phyloP scores from a whole-genome alignment of 2,329 filamentous ascomycete genomes.

The Dissoconium aciculare region DNA sequence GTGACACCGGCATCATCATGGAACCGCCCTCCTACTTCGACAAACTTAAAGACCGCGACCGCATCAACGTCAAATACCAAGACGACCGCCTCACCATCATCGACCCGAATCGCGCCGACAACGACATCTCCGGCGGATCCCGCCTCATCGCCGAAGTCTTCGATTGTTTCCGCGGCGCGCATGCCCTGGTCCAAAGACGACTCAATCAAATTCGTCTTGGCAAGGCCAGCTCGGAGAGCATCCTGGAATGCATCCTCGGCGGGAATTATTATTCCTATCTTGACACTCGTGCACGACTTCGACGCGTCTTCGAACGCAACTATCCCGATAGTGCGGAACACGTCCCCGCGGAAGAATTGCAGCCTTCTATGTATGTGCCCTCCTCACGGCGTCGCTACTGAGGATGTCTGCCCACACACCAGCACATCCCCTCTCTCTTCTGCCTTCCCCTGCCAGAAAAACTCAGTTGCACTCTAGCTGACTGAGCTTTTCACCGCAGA shows the following conservation, averaged over 20 bases:
- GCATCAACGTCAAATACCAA: constrained; percentile 32
- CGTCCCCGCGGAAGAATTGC: background rate
- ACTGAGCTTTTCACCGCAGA: no score
- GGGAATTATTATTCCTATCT: constrained; percentile 68
- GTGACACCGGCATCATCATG: constrained; percentile 57
- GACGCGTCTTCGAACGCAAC: background rate
- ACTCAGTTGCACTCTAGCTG: no score
- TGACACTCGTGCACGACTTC: constrained; percentile 41
- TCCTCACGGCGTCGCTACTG: background rate
- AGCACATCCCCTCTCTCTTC: constrained; percentile 1
- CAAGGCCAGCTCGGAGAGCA: constrained; percentile 31
- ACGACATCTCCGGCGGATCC: constrained; percentile 85
- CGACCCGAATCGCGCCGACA: constrained; percentile 70
- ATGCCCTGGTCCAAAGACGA: constrained; percentile 33
- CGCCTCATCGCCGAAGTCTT: constrained; percentile 53
- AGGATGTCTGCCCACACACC: background rate
- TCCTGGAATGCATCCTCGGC: constrained; percentile 57
- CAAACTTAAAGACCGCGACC: constrained; percentile 47
- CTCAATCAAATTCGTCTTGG: constrained; percentile 28
- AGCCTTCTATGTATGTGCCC: background rate
- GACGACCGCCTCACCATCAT: constrained; percentile 65
- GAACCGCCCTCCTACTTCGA: constrained; percentile 58
- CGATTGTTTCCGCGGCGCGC: constrained; percentile 52
- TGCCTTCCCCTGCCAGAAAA: background rate
- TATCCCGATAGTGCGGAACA: background rate